phyloP scores from a whole-genome alignment of 768 basidiomycete species.

The Cystofilobasidium bisporidii region DNA sequence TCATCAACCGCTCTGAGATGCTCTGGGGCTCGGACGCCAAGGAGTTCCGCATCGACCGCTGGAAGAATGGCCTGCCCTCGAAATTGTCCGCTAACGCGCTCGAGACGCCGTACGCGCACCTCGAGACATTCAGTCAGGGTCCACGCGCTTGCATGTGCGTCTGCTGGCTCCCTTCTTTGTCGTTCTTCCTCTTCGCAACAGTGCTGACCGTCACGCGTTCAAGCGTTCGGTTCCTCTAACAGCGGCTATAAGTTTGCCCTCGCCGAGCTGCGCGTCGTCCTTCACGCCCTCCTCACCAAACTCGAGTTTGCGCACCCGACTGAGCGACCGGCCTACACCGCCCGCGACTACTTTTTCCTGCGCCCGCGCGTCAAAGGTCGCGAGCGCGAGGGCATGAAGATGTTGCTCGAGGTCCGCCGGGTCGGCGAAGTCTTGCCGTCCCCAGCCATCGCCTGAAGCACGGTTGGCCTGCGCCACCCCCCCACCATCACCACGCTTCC shows the following conservation, averaged over 20 bases:
- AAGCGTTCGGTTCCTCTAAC: neutral
- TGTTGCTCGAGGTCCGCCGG: neutral
- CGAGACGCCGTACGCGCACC: conserved; percentile 38
- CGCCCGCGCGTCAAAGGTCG: neutral
- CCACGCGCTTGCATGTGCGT: conserved; percentile 26
- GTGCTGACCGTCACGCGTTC: too few relatives aligned
- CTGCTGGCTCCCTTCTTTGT: too few relatives aligned
- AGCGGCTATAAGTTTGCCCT: conserved; percentile 41
- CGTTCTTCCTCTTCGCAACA: too few relatives aligned
- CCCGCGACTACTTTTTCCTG: neutral
- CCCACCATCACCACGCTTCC: too few relatives aligned
- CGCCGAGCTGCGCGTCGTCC: conserved; percentile 30
- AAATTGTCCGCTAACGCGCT: conserved; percentile 27
- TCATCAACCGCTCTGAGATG: conserved; percentile 32
- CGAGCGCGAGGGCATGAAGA: neutral
- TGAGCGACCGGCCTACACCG: neutral
- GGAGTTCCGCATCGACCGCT: conserved; percentile 33
- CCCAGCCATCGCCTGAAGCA: too few relatives aligned
- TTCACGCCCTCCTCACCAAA: neutral
- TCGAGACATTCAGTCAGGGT: conserved; percentile 39
- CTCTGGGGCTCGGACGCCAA: conserved; percentile 39
- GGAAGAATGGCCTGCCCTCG: neutral
- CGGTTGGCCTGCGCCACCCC: too few relatives aligned
- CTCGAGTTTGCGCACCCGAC: neutral
- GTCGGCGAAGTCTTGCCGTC: too few relatives aligned